Base-by-base conservation (phyloP, 2,329 filamentous ascomycete species). In the Rhinocladiella similis region DNA sequence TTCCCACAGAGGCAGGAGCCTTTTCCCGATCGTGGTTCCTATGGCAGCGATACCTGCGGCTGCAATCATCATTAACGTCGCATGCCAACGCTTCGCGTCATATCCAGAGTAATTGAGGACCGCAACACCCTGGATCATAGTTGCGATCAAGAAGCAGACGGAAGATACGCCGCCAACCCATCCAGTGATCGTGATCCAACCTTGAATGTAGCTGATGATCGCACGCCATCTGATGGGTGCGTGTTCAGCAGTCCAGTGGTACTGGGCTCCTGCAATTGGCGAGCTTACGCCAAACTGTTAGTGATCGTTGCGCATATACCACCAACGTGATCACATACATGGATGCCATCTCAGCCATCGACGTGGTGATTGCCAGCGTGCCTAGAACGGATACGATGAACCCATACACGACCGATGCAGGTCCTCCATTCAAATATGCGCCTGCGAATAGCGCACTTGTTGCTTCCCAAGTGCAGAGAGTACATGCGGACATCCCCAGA, bases 201-300 rank as follows among this genome's bases (percentile, higher is more conserved):
- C 72, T 42, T 54, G 52, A n/a, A 60, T 46, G 19, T 56, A 64
- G 57, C 62, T 61, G 43, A 58, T 47, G 18, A 58, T 42, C 10
- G 56, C 50, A 5, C 48, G 35, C 48, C 47, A 57, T 20, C 41
- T 47, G 3, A 43, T 3, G 10, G 62, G 54, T 36, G 60, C 70
- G 50, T 73, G 71, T 58, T 73, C 70, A 52, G 69, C 70, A 25
- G 71, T 70, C 72, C 72, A 75, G 59, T 74, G 72, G 43, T 74
- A 74, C 53, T 75, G 72, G 12, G 70, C 72, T 48, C 69, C 72
- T 3, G 70, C 72, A 2, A 71, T 73, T 22, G 72, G 72, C 10
- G 72, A 65, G 52, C 68, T 71, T 36, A 12, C 5, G 18, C 6
- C n/a, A 51, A 20, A n/a, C 38, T 9, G 9, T 27, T 9, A 22